A percentile compares a stretch with the other conserved stretches of the same genome.
Conservation (phyloP, 306 rosid genomes). For the Citrullus mucosospermus region DNA sequence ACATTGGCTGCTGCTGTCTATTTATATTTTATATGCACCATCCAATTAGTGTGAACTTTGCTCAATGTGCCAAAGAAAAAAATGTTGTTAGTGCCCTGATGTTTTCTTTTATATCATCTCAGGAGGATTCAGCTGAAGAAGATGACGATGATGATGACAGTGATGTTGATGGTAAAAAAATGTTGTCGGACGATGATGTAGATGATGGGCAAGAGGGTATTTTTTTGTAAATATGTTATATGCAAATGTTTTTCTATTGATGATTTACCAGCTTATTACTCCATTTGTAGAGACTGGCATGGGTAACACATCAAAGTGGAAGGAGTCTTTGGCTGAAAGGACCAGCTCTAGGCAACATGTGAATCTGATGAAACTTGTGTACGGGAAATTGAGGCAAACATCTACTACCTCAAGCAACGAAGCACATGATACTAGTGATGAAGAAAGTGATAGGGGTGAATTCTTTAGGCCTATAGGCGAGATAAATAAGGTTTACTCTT, state of each 20-base stretch:
- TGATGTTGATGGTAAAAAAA: constrained; percentile 3
- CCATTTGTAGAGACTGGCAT: constrained; percentile 20
- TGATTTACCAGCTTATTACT: not conserved
- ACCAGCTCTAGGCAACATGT: constrained; percentile 32
- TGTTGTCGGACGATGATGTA: constrained; percentile 15
- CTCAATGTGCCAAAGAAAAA: not conserved
- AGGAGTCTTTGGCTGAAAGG: constrained; percentile 55
- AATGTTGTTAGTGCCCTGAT: not conserved
- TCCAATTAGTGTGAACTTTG: not conserved
- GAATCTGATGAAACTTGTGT: constrained; percentile 81
- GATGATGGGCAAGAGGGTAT: constrained; percentile 39
- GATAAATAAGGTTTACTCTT: constrained; percentile 50
- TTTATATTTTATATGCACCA: not conserved
- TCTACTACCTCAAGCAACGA: constrained; percentile 17
- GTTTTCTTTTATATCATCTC: constrained; percentile 12
- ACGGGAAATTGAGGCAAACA: constrained; percentile 43
- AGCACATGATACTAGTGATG: constrained; percentile 41
- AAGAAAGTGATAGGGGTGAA: constrained; percentile 52
- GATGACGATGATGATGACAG: constrained; percentile 17
- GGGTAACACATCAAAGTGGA: constrained; percentile 87
- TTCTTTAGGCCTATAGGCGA: constrained; percentile 73
- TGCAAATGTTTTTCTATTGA: not conserved
- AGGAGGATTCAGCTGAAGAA: constrained; percentile 77
- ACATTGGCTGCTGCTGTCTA: not conserved
- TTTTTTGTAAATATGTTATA: not conserved